A percentile compares a stretch with the other conserved stretches of the same genome.
Evolutionary conservation across 2,329 filamentous ascomycete genomes (phyloP).

Genomic region (Helotiales sp.): DNA sequence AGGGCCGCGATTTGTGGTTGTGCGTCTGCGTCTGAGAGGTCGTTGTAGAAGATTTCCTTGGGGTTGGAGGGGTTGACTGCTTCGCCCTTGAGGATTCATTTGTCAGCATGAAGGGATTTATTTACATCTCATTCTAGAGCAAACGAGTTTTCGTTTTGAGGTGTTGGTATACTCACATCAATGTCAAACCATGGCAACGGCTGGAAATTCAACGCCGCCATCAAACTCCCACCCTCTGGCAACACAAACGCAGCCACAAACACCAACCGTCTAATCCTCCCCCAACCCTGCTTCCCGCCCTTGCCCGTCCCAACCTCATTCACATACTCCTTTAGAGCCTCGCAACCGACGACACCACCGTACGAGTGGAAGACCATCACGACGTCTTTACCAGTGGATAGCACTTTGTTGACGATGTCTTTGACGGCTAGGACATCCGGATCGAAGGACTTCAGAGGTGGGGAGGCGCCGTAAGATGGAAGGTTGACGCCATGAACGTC

Average conservation of each 20-base stretch:
- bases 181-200: constrained; percentile 29
- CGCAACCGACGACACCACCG: constrained; percentile 45
- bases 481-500: constrained; percentile 28
- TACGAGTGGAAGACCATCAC: constrained; percentile 49
- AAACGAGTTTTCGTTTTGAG: no score
- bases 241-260: constrained; percentile 30
- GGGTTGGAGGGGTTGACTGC: constrained; percentile 30
- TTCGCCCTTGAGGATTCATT: constrained; percentile 12
- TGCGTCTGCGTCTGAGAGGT: constrained; percentile 39
- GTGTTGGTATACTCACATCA: no score
- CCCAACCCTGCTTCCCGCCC: constrained; percentile 42
- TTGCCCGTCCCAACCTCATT: constrained; percentile 39
- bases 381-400: constrained; percentile 47
- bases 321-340: constrained; percentile 43
- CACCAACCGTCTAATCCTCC: constrained; percentile 41
- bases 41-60: constrained; percentile 45
- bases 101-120: no score
- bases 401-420: constrained; percentile 43
- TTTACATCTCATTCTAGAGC: no score
- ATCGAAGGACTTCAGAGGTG: constrained; percentile 32
- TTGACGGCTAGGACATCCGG: constrained; percentile 47
- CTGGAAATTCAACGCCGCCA: constrained; percentile 18
- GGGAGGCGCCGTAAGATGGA: constrained; percentile 27
- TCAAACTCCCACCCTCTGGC: constrained; percentile 28
- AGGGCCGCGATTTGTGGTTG: constrained; percentile 31